These are phyloP conservation scores for Mycoemilia scoparia DNA, from an alignment of 192 early-diverging fungal genomes.

Conservation along the genomic window DNA sequence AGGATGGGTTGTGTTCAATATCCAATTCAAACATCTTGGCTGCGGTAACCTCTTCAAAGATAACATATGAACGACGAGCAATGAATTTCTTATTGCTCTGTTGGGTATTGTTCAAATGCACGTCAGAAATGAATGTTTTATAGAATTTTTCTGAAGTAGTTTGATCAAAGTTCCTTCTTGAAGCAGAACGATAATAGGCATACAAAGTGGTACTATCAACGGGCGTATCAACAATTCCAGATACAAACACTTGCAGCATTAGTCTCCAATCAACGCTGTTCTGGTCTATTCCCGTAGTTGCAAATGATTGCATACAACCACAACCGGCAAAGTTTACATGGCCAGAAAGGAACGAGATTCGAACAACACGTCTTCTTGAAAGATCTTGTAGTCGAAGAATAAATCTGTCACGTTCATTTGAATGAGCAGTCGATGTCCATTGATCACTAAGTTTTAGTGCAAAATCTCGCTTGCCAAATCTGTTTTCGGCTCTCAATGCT, in stretches of 20 bases:
- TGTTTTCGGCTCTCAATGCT: slow-evolving; percentile 28
- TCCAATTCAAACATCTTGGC: too few species aligned
- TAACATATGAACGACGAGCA: slow-evolving; percentile 36
- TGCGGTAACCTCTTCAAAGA: slow-evolving; percentile 11
- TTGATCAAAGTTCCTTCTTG: slow-evolving; percentile 34
- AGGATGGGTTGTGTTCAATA: too few species aligned
- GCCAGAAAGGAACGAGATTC: slow-evolving; percentile 62
- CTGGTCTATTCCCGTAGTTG: slow-evolving; percentile 16
- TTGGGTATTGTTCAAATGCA: slow-evolving; percentile 27
- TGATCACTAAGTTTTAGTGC: slow-evolving; percentile 62
- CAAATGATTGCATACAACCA: slow-evolving; percentile 34
- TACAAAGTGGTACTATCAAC: slow-evolving; percentile 38
- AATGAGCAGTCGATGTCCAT: slow-evolving; percentile 42
- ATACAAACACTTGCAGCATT: slow-evolving; percentile 67
- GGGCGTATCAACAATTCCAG: slow-evolving; percentile 59
- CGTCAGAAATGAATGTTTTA: slow-evolving; percentile 45
- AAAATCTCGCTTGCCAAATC: slow-evolving; percentile 58
- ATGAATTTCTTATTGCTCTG: slow-evolving; percentile 38
- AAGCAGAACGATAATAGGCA: slow-evolving; percentile 35
- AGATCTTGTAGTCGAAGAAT: slow-evolving; percentile 48
- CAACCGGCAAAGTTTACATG: slow-evolving; percentile 57
- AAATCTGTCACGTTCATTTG: slow-evolving; percentile 42
- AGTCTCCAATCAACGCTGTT: slow-evolving; percentile 39
- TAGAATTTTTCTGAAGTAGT: slow-evolving; percentile 54
- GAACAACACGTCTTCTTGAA: slow-evolving; percentile 34